Evolutionary conservation across 495 filamentous ascomycete genomes (phyloP).

Genomic region (Hypomontagnella submonticulosa): DNA sequence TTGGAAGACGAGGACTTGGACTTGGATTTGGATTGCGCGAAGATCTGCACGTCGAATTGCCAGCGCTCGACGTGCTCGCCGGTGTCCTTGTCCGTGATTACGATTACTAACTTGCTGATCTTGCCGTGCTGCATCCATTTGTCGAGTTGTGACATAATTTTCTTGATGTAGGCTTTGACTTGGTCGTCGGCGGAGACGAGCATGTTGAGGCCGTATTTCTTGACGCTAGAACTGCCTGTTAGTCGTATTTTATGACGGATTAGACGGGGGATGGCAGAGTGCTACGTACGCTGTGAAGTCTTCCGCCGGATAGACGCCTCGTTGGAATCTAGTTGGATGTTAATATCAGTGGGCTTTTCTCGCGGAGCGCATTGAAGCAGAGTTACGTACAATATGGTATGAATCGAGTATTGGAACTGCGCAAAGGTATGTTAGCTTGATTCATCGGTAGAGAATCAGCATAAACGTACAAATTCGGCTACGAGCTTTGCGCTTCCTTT

Average conservation of each 20-base stretch:
- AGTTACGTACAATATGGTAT: slow-evolving; percentile 81
- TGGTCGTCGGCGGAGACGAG: slow-evolving; percentile 95
- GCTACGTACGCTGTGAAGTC: slow-evolving; percentile 87
- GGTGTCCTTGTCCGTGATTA: slow-evolving; percentile 95
- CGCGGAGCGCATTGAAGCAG: background rate
- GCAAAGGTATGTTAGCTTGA: slow-evolving; percentile 11
- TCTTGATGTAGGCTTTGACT: slow-evolving; percentile 98
- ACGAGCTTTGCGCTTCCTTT: slow-evolving; percentile 95
- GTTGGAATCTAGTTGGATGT: slow-evolving; percentile 74
- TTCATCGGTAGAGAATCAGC: background rate
- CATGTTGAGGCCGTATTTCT: slow-evolving; percentile 99
- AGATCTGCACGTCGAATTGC: slow-evolving; percentile 96
- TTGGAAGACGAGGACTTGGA: slow-evolving; percentile 58
- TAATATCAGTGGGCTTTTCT: background rate
- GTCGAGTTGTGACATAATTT: slow-evolving; percentile 95
- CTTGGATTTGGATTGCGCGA: slow-evolving; percentile 58
- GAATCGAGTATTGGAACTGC: slow-evolving; percentile 95
- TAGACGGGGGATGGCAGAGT: background rate
- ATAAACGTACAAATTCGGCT: slow-evolving; percentile 84
- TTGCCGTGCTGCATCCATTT: slow-evolving; percentile 97
- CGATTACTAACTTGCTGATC: slow-evolving; percentile 94
- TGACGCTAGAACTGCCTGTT: slow-evolving; percentile 67
- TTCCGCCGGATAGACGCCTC: slow-evolving; percentile 96
- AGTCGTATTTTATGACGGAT: slow-evolving; percentile 2
- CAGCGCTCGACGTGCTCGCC: slow-evolving; percentile 95